Evolutionary conservation across 2,329 filamentous ascomycete species (phyloP).

Genomic region (Beauveria varroae): DNA sequence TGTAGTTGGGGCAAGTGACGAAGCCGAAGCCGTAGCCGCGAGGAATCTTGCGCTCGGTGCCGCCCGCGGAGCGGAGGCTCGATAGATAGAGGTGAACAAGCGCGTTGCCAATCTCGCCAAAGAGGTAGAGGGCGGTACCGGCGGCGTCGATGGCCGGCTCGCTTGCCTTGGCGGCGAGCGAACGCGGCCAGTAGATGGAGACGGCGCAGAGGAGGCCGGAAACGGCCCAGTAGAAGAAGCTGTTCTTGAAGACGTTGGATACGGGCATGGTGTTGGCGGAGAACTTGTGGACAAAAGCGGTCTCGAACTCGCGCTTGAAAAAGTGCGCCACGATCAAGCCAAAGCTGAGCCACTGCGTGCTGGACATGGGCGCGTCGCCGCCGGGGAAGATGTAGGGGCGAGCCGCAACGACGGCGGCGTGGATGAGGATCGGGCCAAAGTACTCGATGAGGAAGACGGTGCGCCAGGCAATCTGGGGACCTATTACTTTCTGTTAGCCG

Average conservation of each 20-base stretch:
- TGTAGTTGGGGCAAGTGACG: slow-evolving; percentile 96
- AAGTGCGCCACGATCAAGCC: slow-evolving; percentile 76
- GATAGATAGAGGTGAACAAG: slow-evolving; percentile 73
- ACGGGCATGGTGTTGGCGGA: slow-evolving; percentile 89
- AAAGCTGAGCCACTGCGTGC: slow-evolving; percentile 67
- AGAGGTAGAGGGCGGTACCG: slow-evolving; percentile 63
- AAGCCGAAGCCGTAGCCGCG: slow-evolving; percentile 73
- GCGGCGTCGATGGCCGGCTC: slow-evolving; percentile 49
- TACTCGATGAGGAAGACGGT: slow-evolving; percentile 96
- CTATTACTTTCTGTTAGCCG: slow-evolving; percentile 34
- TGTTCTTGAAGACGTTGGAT: slow-evolving; percentile 90
- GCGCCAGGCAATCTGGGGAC: slow-evolving; percentile 83
- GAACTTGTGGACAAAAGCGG: slow-evolving; percentile 91
- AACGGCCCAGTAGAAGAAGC: slow-evolving; percentile 84
- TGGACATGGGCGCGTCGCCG: slow-evolving; percentile 44
- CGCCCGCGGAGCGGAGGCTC: slow-evolving; percentile 67
- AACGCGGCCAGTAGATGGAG: slow-evolving; percentile 74
- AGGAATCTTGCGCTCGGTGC: slow-evolving; percentile 83
- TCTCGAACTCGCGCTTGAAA: slow-evolving; percentile 91
- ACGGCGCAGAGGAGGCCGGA: slow-evolving; percentile 75
- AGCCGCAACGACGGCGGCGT: slow-evolving; percentile 63
- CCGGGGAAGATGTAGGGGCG: slow-evolving; percentile 55
- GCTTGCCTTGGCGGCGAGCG: slow-evolving; percentile 52
- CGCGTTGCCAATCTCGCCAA: slow-evolving; percentile 76
- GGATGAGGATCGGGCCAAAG: slow-evolving; percentile 81